These are phyloP conservation scores for Cladorrhinum samala DNA, from an alignment of 495 filamentous ascomycete genomes.

Conservation along the genomic window DNA sequence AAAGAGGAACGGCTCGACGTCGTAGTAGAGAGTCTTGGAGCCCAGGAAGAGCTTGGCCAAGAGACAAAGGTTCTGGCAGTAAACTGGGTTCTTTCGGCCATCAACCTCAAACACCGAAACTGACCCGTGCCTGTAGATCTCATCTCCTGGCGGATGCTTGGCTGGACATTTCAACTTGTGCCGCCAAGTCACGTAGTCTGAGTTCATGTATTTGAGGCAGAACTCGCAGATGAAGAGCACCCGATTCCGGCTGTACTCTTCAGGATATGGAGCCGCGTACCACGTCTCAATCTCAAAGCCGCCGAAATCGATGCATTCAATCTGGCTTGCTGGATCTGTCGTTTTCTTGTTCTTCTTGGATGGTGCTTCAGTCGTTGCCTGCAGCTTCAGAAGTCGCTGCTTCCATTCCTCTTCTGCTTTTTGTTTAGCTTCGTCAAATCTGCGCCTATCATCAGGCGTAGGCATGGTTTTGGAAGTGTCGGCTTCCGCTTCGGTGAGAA, in stretches of 20 bases:
- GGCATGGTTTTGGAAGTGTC: constrained; percentile 87
- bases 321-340: constrained; percentile 84
- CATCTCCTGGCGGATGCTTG: constrained; percentile 93
- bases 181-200: constrained; percentile 93
- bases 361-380: constrained; percentile 38
- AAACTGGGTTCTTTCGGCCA: constrained; percentile 91
- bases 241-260: constrained; percentile 93
- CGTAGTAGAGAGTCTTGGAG: constrained; percentile 97
- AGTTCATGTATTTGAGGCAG: constrained; percentile 98
- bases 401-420: constrained; percentile 92
- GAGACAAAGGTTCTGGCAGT: constrained; percentile 95
- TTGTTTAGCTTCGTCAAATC: constrained; percentile 81
- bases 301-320: constrained; percentile 97
- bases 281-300: constrained; percentile 97
- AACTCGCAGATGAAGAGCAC: constrained; percentile 98
- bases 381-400: constrained; percentile 42
- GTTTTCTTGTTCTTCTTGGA: constrained; percentile 56
- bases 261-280: constrained; percentile 98
- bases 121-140: constrained; percentile 92
- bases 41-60: constrained; percentile 94
- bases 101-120: constrained; percentile 97
- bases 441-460: constrained; percentile 65
- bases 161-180: constrained; percentile 97
- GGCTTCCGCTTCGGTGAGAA: constrained; percentile 80
- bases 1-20: constrained; percentile 96